These are phyloP conservation scores for Brassica carinata DNA, from an alignment of 345 rosid genomes.

Conservation along the genomic window DNA sequence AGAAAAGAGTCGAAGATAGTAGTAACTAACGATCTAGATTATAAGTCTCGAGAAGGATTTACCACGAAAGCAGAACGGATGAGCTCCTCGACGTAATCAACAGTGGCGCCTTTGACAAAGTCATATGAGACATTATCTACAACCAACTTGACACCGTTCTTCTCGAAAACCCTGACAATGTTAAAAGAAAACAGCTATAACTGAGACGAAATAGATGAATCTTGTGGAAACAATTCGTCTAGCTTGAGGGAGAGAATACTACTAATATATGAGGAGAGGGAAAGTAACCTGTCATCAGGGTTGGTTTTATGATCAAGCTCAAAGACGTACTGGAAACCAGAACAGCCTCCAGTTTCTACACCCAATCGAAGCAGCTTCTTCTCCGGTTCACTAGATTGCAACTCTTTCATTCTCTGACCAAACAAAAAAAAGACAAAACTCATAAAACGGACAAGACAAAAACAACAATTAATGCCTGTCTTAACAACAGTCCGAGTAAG, in stretches of 20 bases:
- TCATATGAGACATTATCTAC: constrained; percentile 86
- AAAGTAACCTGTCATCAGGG: constrained; percentile 73
- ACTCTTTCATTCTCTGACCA: constrained; percentile 80
- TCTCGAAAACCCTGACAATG: constrained; percentile 66
- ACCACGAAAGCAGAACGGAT: constrained; percentile 92
- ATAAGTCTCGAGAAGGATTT: constrained; percentile 4
- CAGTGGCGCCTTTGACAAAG: constrained; percentile 92
- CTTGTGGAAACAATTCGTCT: no score
- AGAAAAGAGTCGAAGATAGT: not conserved
- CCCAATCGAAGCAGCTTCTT: constrained; percentile 83
- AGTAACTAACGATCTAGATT: not conserved
- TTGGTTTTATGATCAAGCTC: constrained; percentile 69
- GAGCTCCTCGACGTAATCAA: constrained; percentile 91
- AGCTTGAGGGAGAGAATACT: no score
- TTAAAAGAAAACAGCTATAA: no score
- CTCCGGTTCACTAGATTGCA: constrained; percentile 60
- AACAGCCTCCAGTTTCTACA: constrained; percentile 96
- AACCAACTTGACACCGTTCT: constrained; percentile 69
- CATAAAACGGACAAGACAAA: no score
- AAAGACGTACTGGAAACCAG: constrained; percentile 92
- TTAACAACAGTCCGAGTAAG: no score
- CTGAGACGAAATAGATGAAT: no score
- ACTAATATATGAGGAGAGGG: no score
- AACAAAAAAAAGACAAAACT: not conserved
- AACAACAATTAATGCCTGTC: no score